These are phyloP conservation scores for Plasmodium sp. DNA, from an alignment of 169 alveolate genomes.

Conservation along the genomic window DNA sequence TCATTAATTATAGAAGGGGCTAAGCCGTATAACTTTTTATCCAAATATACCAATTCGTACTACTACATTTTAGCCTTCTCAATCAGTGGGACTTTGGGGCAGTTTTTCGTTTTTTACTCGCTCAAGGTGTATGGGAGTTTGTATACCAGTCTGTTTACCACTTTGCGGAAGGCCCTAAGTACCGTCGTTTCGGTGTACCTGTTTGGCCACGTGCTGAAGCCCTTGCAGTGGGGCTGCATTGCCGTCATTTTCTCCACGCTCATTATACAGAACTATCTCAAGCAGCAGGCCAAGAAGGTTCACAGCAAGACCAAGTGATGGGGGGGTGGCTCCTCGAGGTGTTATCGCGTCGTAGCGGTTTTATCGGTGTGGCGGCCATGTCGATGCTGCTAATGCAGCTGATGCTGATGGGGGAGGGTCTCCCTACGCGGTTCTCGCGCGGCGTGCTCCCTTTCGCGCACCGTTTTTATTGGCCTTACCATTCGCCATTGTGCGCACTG, in stretches of 20 bases:
- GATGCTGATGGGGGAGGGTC: not conserved
- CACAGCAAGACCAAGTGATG: constrained; percentile 14
- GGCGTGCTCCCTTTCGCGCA: not conserved
- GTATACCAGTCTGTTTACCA: constrained; percentile 90
- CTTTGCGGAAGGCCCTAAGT: constrained; percentile 89
- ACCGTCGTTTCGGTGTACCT: constrained; percentile 89
- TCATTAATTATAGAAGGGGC: constrained; percentile 87
- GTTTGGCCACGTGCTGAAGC: constrained; percentile 87
- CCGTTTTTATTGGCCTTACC: not conserved
- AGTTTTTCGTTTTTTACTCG: constrained; percentile 88
- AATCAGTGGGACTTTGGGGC: constrained; percentile 91
- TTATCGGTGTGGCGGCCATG: too few relatives aligned
- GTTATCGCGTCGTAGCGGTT: too few relatives aligned
- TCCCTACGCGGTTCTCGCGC: not conserved
- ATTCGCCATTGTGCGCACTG: not conserved
- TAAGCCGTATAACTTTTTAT: constrained; percentile 79
- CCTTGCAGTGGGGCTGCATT: constrained; percentile 90
- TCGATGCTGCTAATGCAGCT: too few relatives aligned
- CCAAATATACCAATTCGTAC: constrained; percentile 73
- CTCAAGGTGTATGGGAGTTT: constrained; percentile 90
- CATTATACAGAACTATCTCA: constrained; percentile 81
- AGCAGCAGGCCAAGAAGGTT: constrained; percentile 58
- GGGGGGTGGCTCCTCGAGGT: not conserved
- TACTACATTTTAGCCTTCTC: constrained; percentile 82
- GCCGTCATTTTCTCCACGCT: constrained; percentile 84